Evolutionary conservation across 768 basidiomycete species (phyloP), one percentile per base, ranked within the genome.

Genomic region (Russula virescens): DNA sequence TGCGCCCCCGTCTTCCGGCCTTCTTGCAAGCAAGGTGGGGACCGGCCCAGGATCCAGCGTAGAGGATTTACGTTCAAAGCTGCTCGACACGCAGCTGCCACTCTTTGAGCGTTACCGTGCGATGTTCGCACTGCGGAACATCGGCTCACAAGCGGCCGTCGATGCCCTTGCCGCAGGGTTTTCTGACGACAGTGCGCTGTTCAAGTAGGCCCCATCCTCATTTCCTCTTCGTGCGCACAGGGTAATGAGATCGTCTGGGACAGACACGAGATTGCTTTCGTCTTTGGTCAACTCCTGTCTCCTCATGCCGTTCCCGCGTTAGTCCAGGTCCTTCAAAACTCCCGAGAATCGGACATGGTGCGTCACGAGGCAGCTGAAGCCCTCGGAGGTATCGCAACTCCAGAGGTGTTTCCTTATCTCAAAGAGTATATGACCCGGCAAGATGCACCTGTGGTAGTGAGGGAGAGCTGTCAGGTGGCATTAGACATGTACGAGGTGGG

Each of bases 281-380:
- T 99, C 49, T 98, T 98, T 70, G 97, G 97, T 14, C 97, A 99
- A 76, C 81, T 99, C 47, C 83, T 92, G 55, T 94, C 92, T 1
- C 80, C 88, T 6, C 86, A 94, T 71, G 89, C 94, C 0, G 89
- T 98, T 23, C 94, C 95, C 11, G 81, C 90, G 0, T 79, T 99
- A 35, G 72, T 98, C 40, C 74, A 81, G 43, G 91, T 96, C 31
- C 79, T 99, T n/a, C 78, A 83, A 66, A 77, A 94, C 66, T 59
- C 72, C 2, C 71, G 76, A 1, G 97, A 98, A 74, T 87, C 87
- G 13, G 93, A 94, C 60, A 98, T 99, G 96, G 97, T 99, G 11
- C 84, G 97, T 35, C 97, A 99, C 68, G 97, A 99, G 74, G 97
- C 96, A 26, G 97, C 97, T 4, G 97, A 99, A 74, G 97, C 97